Base-by-base conservation (phyloP, 108 stramenopile genomes). In the Aurantiochytrium sp. region DNA sequence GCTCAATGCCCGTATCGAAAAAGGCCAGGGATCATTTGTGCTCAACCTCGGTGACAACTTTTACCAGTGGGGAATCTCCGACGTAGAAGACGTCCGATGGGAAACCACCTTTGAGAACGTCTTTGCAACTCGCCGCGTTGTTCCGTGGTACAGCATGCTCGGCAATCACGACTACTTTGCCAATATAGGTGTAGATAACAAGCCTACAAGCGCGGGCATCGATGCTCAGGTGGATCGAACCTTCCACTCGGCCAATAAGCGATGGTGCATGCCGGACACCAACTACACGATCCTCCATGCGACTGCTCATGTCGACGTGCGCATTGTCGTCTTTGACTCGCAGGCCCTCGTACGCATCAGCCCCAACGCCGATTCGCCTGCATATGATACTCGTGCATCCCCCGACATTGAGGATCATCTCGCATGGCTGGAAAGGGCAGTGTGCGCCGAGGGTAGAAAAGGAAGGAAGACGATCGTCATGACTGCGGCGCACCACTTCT, bases 111-210 rank as follows among this genome's bases (percentile, higher is more conserved):
- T 53, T 23, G 76, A 83, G 4, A 12, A 47, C 76, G 76, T 83
- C 28, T 83, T 83, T 23, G 25, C 14, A 18, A 83, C 76, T 2
- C 6, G 43, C 16, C 45, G 76, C n/a, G 76, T 83, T 23, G 76
- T 83, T 6, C 76, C 76, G 10, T 83, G 76, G 76, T 83, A 83
- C 5, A 53, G 76, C 76, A 83, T 83, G 76, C 51, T 83, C 6
- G 76, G 76, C 8, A 83, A 83, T 23, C 76, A 83, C 51, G 76
- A 83, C 76, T 83, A 83, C 76, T 53, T 21, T 12, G 76, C 43
- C 18, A 83, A 83, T 23, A 6, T 83, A 25, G 8, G 14, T 6
- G 64, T 10, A 10, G 35, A 10, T 4, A 45, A 55, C 10, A 47
- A 47, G 45, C 49, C 51, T 47, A 43, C 18, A 0, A 53, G 49